A percentile compares a stretch with the other conserved stretches of the same genome.
phyloP scores from a whole-genome alignment of 139 green algal species.

The Trebouxia sp. region DNA sequence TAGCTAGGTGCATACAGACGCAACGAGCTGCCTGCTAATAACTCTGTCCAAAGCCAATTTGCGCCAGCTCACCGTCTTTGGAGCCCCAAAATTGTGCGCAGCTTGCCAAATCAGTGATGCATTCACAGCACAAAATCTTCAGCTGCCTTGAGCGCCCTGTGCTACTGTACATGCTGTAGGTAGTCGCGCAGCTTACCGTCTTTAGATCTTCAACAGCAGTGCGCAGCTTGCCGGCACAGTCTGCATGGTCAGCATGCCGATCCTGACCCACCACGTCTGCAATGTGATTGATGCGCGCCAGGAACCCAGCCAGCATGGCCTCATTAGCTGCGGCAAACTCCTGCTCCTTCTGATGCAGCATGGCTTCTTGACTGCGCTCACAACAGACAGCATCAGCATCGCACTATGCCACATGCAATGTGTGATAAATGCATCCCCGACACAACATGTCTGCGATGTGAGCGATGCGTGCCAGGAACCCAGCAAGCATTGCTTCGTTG shows the following conservation, averaged over 20 bases:
- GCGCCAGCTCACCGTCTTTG: too few species aligned
- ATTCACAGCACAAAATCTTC: too few species aligned
- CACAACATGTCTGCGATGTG: background rate
- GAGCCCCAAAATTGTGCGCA: too few species aligned
- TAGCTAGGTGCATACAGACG: too few species aligned
- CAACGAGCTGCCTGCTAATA: too few species aligned
- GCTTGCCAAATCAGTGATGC: too few species aligned
- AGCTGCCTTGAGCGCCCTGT: too few species aligned
- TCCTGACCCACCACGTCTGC: background rate
- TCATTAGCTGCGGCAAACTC: background rate
- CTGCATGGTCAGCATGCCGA: background rate
- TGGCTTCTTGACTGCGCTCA: background rate
- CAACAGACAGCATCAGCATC: too few species aligned
- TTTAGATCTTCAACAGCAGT: background rate
- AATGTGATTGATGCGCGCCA: background rate
- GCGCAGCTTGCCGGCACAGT: constrained; percentile 1
- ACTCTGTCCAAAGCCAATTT: too few species aligned
- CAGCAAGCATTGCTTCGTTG: background rate
- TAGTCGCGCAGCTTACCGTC: background rate
- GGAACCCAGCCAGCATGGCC: constrained; percentile 2
- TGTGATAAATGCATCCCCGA: background rate
- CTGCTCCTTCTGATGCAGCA: constrained; percentile 10
- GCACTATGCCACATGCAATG: background rate
- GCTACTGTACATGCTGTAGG: background rate
- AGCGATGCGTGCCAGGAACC: constrained; percentile 4